Base-by-base conservation (phyloP, 2,329 filamentous ascomycete species). In the Lasiodiplodia hormozganensis region DNA sequence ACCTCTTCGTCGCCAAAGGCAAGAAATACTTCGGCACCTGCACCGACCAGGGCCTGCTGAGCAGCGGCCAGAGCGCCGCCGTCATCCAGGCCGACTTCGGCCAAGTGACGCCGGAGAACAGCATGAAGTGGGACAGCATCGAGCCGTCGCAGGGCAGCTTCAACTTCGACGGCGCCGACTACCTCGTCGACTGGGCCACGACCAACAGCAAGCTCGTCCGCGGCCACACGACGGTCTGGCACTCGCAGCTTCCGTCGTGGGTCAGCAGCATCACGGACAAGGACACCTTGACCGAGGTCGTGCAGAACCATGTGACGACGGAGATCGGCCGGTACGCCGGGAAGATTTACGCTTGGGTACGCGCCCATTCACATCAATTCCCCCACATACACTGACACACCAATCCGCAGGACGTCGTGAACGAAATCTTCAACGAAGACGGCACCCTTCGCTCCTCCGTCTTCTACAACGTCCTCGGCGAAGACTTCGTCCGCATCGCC, bases 401-500 rank as follows among this genome's bases (percentile, higher is more conserved):
- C 4, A 2, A 10, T 2, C 8, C 58, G 38, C 43, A 64, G 60
- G 88, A 90, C 72, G 88, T 90, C 31, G 83, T 88, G 69, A 90
- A 90, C 77, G 88, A 90, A 75, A 88, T 89, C 75, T 87, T 90
- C 76, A 83, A 85, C 72, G 81, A 90, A 72, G 84, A 88, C 73
- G 89, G 89, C 40, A 80, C 76, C 4, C 81, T 90, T 65, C 88
- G 90, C 52, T 73, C 80, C 34, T 87, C 84, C 11, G 88, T 92
- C 72, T 93, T 91, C 82, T 90, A 83, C 73, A 84, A 86, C 28
- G 87, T 92, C 2, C 85, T 93, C 5, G 90, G 90, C 53, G 90
- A 92, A 79, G 85, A 86, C 77, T 92, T 90, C 74, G 87, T 93
- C 65, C 82, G 83, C 28, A 90, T 91, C 73, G 90, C 90, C 47